These are phyloP conservation scores for Candida easanensis DNA, from an alignment of 805 yeast species.

Conservation along the genomic window DNA sequence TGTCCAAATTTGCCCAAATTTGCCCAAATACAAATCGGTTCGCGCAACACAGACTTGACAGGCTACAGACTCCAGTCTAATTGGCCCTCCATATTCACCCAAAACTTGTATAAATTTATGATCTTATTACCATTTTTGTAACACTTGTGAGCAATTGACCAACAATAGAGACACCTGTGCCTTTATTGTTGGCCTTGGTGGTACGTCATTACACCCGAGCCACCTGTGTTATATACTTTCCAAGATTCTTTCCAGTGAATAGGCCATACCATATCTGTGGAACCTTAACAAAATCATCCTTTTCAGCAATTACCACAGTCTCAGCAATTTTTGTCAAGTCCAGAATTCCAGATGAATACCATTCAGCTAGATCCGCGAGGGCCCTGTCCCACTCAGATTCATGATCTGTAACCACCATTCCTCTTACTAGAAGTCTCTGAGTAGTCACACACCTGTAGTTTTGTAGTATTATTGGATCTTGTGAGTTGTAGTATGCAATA, in stretches of 20 bases:
- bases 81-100: no score
- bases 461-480: conserved; percentile 41
- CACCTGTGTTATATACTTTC: conserved; percentile 43
- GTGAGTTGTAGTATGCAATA: conserved; percentile 52
- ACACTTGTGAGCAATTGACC: no score
- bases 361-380: conserved; percentile 28
- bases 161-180: no score
- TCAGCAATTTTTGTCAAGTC: conserved; percentile 32
- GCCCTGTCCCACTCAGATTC: neutral
- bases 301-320: conserved; percentile 36
- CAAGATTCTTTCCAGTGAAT: conserved; percentile 42
- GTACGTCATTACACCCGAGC: neutral
- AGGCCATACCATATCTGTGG: conserved; percentile 46
- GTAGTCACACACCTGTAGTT: neutral
- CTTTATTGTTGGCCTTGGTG: neutral
- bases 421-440: neutral
- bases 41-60: no score
- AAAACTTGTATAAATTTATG: no score
- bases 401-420: neutral
- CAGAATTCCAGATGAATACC: conserved; percentile 39
- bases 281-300: conserved; percentile 36
- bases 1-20: no score
- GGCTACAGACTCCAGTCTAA: no score
- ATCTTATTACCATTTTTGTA: no score
- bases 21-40: no score